Evolutionary conservation across 768 basidiomycete genomes (phyloP), one percentile per base, ranked within the genome.

Genomic region (Sistotremastrum niveocremeum): DNA sequence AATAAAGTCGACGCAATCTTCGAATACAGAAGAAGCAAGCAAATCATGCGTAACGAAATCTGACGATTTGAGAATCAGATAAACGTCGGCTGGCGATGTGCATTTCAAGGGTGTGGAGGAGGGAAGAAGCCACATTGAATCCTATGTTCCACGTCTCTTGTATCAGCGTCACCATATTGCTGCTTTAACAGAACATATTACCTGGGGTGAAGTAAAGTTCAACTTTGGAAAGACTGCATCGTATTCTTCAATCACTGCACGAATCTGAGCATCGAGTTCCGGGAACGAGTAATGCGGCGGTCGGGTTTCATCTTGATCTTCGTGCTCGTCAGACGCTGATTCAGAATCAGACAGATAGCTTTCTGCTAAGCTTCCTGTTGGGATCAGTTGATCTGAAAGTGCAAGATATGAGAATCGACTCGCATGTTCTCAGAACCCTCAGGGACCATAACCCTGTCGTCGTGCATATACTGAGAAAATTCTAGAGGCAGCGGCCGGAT

Each of bases 191-290:
- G 1, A 42, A 37, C 11, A 4, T 31, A 7, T 47, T 49, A 84
- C 91, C 67, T 81, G 84, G 9, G 93, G 93, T n/a, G 87, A 81
- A 5, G 90, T 87, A 65, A 93, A 95, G 57, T 95, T 97, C 46
- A 98, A 77, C 63, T 98, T 98, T 1, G 93, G 91, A 59, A 98
- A 98, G 31, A 94, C 81, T 5, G 81, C 82, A 3, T 77, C 84
- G 60, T 85, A 91, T 46, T 72, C 62, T 39, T 64, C 54, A n/a
- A 95, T 67, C 34, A 70, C 73, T 9, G 65, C 60, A 42, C 85
- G 65, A 50, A 97, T 93, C 47, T 66, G 66, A 9, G 65, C 63
- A 54, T 91, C 88, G n/a, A 95, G 65, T 40, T 79, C 79, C 0
- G 91, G 89, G 57, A 98, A 93, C 3, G 81, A 66, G 55, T 76